A percentile compares a stretch with the other conserved stretches of the same genome.
Conservation (phyloP, 345 rosid species). For the Capsella bursapastoris region DNA sequence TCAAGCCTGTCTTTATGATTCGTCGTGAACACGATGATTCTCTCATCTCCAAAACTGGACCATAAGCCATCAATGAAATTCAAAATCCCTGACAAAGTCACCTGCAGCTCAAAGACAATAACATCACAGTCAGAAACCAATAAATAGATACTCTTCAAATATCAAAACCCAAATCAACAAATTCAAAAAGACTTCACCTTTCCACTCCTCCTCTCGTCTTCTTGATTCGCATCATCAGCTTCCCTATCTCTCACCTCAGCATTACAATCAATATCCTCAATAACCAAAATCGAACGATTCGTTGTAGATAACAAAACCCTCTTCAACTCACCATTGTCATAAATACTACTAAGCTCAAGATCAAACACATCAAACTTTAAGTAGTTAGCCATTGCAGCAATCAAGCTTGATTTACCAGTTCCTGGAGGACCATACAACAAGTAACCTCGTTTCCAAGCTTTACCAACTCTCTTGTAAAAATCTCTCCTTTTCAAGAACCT, state of each 20-base stretch:
- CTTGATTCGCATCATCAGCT: slow-evolving; percentile 14
- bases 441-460: slow-evolving; percentile 68
- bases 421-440: slow-evolving; percentile 66
- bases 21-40: slow-evolving; percentile 48
- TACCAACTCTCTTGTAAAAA: slow-evolving; percentile 57
- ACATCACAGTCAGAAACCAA: neutral
- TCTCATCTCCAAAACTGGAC: slow-evolving; percentile 49
- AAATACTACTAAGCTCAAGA: slow-evolving; percentile 51
- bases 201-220: neutral
- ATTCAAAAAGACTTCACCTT: slow-evolving; percentile 21
- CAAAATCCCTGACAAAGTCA: slow-evolving; percentile 46
- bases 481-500: slow-evolving; percentile 58
- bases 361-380: slow-evolving; percentile 62
- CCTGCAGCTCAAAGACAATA: slow-evolving; percentile 10
- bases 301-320: slow-evolving; percentile 52
- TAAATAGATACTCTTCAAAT: neutral
- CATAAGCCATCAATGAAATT: slow-evolving; percentile 50
- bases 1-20: slow-evolving; percentile 46
- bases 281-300: slow-evolving; percentile 58
- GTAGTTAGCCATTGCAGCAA: slow-evolving; percentile 72
- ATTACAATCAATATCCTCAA: slow-evolving; percentile 66
- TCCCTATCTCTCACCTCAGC: slow-evolving; percentile 41
- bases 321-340: slow-evolving; percentile 49
- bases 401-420: slow-evolving; percentile 64
- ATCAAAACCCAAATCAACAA: neutral